Conservation (phyloP, 129 eudicot genomes). For the Flaveria robusta region DNA sequence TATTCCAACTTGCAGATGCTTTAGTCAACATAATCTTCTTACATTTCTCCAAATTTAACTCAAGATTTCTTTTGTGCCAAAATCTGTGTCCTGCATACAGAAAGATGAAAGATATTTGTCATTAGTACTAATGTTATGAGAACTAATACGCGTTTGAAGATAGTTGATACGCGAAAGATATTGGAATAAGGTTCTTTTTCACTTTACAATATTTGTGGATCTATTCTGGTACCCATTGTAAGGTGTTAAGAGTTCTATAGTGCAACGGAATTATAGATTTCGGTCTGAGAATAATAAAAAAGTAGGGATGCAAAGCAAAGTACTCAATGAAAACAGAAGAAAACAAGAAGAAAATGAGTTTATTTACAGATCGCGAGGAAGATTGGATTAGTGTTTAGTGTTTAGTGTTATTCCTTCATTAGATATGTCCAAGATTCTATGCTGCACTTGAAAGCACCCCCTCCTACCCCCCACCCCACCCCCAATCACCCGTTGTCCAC, state of each 20-base stretch:
- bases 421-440: slow-evolving; percentile 68
- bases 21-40: slow-evolving; percentile 74
- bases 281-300: slow-evolving; percentile 45
- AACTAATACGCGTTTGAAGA: slow-evolving; percentile 35
- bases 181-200: slow-evolving; percentile 74
- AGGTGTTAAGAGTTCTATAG: slow-evolving; percentile 64
- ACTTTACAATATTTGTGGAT: slow-evolving; percentile 65
- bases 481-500: slow-evolving; percentile 27
- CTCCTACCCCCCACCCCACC: neutral
- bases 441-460: slow-evolving; percentile 52
- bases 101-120: slow-evolving; percentile 16
- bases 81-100: slow-evolving; percentile 26
- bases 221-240: slow-evolving; percentile 78
- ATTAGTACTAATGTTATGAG: slow-evolving; percentile 13
- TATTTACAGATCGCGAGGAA: slow-evolving; percentile 42
- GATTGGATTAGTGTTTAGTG: slow-evolving; percentile 37
- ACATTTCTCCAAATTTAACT: slow-evolving; percentile 34
- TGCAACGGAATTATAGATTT: slow-evolving; percentile 45
- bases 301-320: slow-evolving; percentile 39
- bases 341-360: slow-evolving; percentile 52
- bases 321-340: slow-evolving; percentile 35
- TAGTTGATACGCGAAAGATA: slow-evolving; percentile 50
- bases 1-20: slow-evolving; percentile 62
- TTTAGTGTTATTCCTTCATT: slow-evolving; percentile 31
- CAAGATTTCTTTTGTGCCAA: slow-evolving; percentile 23